A percentile compares a stretch with the other conserved stretches of the same genome.
phyloP scores from a whole-genome alignment of 2,329 filamentous ascomycete species.

The Diplodia intermedia region DNA sequence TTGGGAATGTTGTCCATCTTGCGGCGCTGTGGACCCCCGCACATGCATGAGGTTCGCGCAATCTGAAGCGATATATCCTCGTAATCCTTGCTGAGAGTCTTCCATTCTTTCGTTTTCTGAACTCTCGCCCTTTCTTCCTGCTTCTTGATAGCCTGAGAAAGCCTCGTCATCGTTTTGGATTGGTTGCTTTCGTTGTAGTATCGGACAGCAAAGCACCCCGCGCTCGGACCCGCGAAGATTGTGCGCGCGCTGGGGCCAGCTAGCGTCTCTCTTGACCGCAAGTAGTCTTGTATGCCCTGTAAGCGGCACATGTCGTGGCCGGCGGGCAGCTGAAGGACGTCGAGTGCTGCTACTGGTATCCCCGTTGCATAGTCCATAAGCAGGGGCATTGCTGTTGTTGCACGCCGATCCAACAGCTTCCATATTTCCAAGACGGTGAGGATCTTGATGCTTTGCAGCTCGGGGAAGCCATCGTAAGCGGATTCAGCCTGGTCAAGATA shows the following conservation, averaged over 20 bases:
- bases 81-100: slow-evolving; percentile 44
- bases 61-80: slow-evolving; percentile 49
- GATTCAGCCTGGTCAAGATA: slow-evolving; percentile 47
- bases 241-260: slow-evolving; percentile 43
- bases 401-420: slow-evolving; percentile 61
- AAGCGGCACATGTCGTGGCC: slow-evolving; percentile 60
- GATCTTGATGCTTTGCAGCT: slow-evolving; percentile 60
- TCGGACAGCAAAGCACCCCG: slow-evolving; percentile 55
- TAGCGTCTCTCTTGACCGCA: slow-evolving; percentile 48
- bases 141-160: slow-evolving; percentile 47
- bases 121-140: slow-evolving; percentile 40
- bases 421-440: slow-evolving; percentile 65
- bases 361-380: slow-evolving; percentile 60
- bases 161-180: slow-evolving; percentile 38
- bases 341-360: slow-evolving; percentile 59
- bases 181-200: slow-evolving; percentile 52
- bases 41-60: slow-evolving; percentile 44
- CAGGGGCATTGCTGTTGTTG: slow-evolving; percentile 54
- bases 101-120: slow-evolving; percentile 52
- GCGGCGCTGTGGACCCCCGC: slow-evolving; percentile 23
- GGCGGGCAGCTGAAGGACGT: slow-evolving; percentile 61
- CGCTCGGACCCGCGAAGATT: slow-evolving; percentile 56
- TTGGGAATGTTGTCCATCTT: neutral
- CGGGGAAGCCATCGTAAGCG: slow-evolving; percentile 54
- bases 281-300: slow-evolving; percentile 57